phyloP scores from a whole-genome alignment of 2,329 filamentous ascomycete species.

The Shiraia sp. region DNA sequence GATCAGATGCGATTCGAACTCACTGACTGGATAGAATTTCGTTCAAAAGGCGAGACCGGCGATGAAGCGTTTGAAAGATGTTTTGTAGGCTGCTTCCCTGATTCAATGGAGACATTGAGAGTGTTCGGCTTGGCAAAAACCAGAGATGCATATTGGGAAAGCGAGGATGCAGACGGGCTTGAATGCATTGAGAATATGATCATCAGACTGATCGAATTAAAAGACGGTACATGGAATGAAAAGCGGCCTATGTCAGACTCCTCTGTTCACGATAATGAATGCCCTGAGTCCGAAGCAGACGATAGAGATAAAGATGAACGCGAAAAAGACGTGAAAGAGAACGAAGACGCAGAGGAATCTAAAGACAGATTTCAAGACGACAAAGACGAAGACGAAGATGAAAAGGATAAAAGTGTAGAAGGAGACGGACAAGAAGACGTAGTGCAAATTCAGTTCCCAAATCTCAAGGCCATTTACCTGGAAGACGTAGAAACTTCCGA shows the following conservation, averaged over 20 bases:
- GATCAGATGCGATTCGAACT: slow-evolving; percentile 4
- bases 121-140: slow-evolving; percentile 5
- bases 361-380: too few species aligned
- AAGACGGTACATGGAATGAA: too few species aligned
- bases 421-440: too few species aligned
- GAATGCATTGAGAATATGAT: slow-evolving; percentile 5
- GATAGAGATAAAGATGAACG: too few species aligned
- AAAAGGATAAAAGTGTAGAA: too few species aligned
- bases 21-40: too few species aligned
- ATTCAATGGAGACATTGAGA: slow-evolving; percentile 2
- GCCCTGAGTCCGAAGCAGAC: too few species aligned
- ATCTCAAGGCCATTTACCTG: slow-evolving; percentile 7
- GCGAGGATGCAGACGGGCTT: slow-evolving; percentile 5
- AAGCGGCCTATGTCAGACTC: too few species aligned
- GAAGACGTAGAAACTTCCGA: slow-evolving; percentile 4
- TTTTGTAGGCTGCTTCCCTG: slow-evolving; percentile 1
- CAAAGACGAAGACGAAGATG: too few species aligned
- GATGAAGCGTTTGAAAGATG: slow-evolving; percentile 1
- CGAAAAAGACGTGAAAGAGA: too few species aligned
- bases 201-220: not conserved
- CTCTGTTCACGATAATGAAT: too few species aligned
- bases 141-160: not conserved
- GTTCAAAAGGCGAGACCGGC: not conserved
- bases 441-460: not conserved
- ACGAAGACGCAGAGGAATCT: too few species aligned